Base-by-base conservation (phyloP, 2,329 filamentous ascomycete genomes). In the Dothistroma pini region DNA sequence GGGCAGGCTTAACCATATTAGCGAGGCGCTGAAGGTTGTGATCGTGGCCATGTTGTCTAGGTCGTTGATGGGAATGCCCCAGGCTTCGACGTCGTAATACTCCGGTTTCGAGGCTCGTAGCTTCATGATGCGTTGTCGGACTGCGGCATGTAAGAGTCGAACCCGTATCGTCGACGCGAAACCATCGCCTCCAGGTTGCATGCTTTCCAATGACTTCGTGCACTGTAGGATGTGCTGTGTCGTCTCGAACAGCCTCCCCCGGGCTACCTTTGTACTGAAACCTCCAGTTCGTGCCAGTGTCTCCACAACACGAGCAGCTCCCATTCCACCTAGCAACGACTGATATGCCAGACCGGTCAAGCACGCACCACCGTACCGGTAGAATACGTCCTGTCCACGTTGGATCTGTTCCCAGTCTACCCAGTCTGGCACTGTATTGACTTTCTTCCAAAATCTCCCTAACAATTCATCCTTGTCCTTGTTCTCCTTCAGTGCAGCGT, bases 361-460 rank as follows among this genome's bases (percentile, higher is more conserved):
- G 22, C 83, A 83, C 0, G 88, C 84, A 0, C 85, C 86, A 19
- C 85, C 88, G 73, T 92, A 93, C 38, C 89, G 84, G 73, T 90
- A 92, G 70, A 92, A 91, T 0, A 91, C 84, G 66, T 89, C 84
- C 71, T 93, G 89, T 0, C 89, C 90, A 69, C 89, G 80, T 61
- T 82, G 79, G 59, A 93, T 87, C 70, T 91, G 88, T 1, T 83
- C 82, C 89, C 89, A 93, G 71, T 92, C 85, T 2, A 93, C 89
- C 89, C 89, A 93, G 89, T 83, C 79, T 0, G 89, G 90, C 4
- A 91, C 75, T 0, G 82, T 86, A 60, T 85, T 87, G 59, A 89
- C 79, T 69, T 91, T 80, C 0, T 75, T 72, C 89, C 89, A 93
- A 9, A 93, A 76, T 57, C 81, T 68, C 8, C 73, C 69, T 22